These are phyloP conservation scores for Serendipita sp. DNA, from an alignment of 1,284 basidiomycete genomes.

Conservation along the genomic window DNA sequence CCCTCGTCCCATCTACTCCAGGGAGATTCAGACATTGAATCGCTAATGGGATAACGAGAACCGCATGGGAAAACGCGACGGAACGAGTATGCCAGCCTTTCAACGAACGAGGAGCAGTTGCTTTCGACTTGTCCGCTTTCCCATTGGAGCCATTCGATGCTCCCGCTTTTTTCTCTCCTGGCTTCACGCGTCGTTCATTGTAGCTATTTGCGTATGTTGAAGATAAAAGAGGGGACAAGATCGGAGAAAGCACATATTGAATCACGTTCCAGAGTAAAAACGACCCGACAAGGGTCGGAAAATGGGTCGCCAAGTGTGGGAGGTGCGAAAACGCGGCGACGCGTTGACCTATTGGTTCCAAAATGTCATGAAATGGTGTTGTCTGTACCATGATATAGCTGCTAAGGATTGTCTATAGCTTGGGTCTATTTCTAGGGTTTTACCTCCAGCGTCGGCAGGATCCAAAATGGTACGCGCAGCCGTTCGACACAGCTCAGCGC, in stretches of 20 bases:
- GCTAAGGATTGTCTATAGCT: no score
- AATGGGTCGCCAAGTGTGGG: constrained; percentile 13
- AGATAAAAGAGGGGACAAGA: constrained; percentile 13
- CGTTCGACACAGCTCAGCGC: no score
- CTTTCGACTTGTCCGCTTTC: no score
- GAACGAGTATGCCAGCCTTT: constrained; percentile 8
- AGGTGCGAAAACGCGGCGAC: background rate
- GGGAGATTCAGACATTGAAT: constrained; percentile 23
- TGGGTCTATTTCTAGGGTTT: no score
- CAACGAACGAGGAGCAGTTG: background rate
- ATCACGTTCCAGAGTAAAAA: constrained; percentile 12
- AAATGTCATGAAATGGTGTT: background rate
- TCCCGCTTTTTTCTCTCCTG: no score
- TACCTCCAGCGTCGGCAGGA: no score
- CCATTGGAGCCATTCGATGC: no score
- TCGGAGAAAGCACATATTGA: constrained; percentile 10
- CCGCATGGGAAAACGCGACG: constrained; percentile 9
- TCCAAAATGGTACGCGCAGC: no score
- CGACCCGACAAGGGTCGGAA: constrained; percentile 11
- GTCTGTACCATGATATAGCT: no score
- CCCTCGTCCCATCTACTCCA: constrained; percentile 23
- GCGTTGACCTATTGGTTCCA: background rate
- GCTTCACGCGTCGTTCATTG: background rate
- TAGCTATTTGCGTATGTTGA: constrained; percentile 8
- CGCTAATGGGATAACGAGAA: constrained; percentile 12